Evolutionary conservation across 768 basidiomycete species (phyloP).

Genomic region (Suillus brevipes): DNA sequence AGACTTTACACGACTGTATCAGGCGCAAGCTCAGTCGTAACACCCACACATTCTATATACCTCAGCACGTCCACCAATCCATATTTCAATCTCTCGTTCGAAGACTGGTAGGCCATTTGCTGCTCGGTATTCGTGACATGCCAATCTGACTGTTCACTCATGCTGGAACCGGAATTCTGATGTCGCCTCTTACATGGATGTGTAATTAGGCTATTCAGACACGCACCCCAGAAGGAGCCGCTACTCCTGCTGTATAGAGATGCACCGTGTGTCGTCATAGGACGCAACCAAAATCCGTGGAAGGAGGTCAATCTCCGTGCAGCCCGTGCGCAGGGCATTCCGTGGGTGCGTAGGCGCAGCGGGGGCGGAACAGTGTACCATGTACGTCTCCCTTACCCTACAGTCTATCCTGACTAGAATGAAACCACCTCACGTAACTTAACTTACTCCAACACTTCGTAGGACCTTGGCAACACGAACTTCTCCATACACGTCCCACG

Average conservation of each 20-base stretch:
- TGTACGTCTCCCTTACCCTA: constrained; percentile 47
- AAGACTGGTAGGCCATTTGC: constrained; percentile 71
- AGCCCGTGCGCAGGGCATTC: constrained; percentile 53
- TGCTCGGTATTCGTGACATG: background rate
- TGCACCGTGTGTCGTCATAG: constrained; percentile 86
- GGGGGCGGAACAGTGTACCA: constrained; percentile 98
- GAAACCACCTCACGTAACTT: background rate
- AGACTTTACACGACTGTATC: constrained; percentile 17
- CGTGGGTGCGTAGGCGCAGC: constrained; percentile 81
- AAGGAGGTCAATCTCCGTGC: constrained; percentile 84
- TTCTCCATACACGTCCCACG: constrained; percentile 93
- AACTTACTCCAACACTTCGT: constrained; percentile 7
- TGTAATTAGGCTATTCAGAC: constrained; percentile 71
- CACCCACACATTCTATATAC: constrained; percentile 55
- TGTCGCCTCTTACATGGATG: constrained; percentile 28
- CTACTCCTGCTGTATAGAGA: constrained; percentile 88
- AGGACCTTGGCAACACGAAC: constrained; percentile 98
- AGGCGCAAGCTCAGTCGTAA: constrained; percentile 22
- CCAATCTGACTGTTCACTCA: background rate
- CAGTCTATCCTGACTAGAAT: background rate
- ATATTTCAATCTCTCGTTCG: constrained; percentile 86
- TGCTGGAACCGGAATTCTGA: background rate
- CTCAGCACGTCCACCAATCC: constrained; percentile 79
- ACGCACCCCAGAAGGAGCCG: constrained; percentile 63
- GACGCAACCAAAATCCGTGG: constrained; percentile 98